Base-by-base conservation (phyloP, 2,329 filamentous ascomycete species). In the Trichoderma guizhouense region DNA sequence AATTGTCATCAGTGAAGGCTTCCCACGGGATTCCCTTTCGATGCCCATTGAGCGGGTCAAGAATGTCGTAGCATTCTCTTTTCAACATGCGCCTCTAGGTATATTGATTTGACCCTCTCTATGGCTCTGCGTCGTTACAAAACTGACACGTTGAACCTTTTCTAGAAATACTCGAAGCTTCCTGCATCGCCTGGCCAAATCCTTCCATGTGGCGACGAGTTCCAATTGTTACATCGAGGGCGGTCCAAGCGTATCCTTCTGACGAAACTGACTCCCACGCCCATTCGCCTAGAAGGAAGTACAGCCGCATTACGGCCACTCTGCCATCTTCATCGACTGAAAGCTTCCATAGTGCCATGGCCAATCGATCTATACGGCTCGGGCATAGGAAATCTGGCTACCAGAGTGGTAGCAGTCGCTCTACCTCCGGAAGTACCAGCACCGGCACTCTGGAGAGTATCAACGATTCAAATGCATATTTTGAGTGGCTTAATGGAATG, bases 41-140 rank as follows among this genome's bases (percentile, higher is more conserved):
- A 81, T 83, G 55, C 87, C 89, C 0, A 89, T 92, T 74, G 90
- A 93, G 76, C 84, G 89, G 53, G 83, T 92, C 73, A 92, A 91
- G 77, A 93, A 95, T 76, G 81, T 94, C 58, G 88, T 94, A 28
- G 88, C 88, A 15, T 96, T 97, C 80, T 91, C 93, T 1, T 97
- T 97, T 76, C 93, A 96, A 77, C 93, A 96, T 83, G 94, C 92
- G 39, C 93, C 94, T 1, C 82, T 92, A 69, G 87, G 93, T 95
- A 83, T 5, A 12, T 53, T 39, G 28, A 30, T 24, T 21, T 28
- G 7, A 18, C 21, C 6, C 18, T 53, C 9, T 24, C 3, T 9
- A 28, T 7, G 9, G 21, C 4, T n/a, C 18, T 21, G 18, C 24
- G 5, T 3, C 7, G 4, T 7, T 14, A 34, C 3, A n/a, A 34